These are phyloP conservation scores for Tolypocladium endophyticum DNA, from an alignment of 2,329 filamentous ascomycete species.

Conservation along the genomic window DNA sequence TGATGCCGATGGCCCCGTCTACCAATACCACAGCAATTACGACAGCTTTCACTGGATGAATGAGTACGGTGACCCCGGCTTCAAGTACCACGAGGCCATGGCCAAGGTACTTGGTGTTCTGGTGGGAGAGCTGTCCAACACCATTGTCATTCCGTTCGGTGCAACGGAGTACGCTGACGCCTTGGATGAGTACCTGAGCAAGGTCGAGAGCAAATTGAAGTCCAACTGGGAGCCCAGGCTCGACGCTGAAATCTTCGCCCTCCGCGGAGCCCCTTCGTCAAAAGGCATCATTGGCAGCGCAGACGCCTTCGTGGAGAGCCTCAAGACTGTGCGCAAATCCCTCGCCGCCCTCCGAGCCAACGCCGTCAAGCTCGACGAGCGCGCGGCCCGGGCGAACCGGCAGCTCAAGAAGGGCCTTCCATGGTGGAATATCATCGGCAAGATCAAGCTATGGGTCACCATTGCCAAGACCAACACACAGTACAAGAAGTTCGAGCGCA, in stretches of 20 bases:
- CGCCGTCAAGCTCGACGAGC: slow-evolving; percentile 34
- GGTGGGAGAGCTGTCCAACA: slow-evolving; percentile 50
- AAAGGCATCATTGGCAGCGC: slow-evolving; percentile 21
- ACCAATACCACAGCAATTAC: slow-evolving; percentile 87
- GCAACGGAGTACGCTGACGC: slow-evolving; percentile 54
- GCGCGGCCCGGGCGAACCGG: slow-evolving; percentile 28
- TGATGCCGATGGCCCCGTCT: slow-evolving; percentile 40
- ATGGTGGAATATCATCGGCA: slow-evolving; percentile 70
- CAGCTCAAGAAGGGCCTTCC: slow-evolving; percentile 46
- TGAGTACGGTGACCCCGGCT: slow-evolving; percentile 61
- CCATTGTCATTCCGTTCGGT: slow-evolving; percentile 51
- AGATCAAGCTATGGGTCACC: slow-evolving; percentile 49
- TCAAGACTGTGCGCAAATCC: slow-evolving; percentile 26
- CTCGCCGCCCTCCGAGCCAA: slow-evolving; percentile 26
- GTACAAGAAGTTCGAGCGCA: slow-evolving; percentile 75
- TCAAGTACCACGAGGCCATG: slow-evolving; percentile 55
- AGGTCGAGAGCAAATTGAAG: slow-evolving; percentile 39
- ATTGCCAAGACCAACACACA: slow-evolving; percentile 63
- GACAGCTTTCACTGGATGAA: slow-evolving; percentile 88
- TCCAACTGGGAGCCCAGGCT: slow-evolving; percentile 10
- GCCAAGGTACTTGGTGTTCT: slow-evolving; percentile 55
- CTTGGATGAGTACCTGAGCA: slow-evolving; percentile 39
- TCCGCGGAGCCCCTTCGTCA: slow-evolving; percentile 14
- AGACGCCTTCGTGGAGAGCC: slow-evolving; percentile 26
- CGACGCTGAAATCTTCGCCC: slow-evolving; percentile 18